A percentile compares a stretch with the other conserved stretches of the same genome.
Conservation (phyloP, 805 yeast genomes). For the Tetrapisispora taiwanensis region DNA sequence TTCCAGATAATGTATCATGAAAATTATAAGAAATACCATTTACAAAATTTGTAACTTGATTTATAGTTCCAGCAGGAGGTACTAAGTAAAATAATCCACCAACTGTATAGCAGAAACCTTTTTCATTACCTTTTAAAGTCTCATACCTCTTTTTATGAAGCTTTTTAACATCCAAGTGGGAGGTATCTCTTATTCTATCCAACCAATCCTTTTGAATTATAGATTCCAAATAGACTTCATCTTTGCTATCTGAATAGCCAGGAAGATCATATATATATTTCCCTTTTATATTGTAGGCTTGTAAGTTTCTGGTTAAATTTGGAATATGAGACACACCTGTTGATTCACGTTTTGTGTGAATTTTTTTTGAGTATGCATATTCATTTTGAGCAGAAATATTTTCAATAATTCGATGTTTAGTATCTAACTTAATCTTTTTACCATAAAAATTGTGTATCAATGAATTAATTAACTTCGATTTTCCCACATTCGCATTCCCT, state of each 20-base stretch:
- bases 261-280: conserved; percentile 32
- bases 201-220: conserved; percentile 23
- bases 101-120: conserved; percentile 37
- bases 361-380: background rate
- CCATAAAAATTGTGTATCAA: conserved; percentile 29
- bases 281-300: conserved; percentile 31
- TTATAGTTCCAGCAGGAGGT: conserved; percentile 43
- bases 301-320: conserved; percentile 54
- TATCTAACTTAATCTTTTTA: conserved; percentile 8
- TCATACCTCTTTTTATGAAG: conserved; percentile 23
- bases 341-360: conserved; percentile 10
- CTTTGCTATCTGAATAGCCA: conserved; percentile 26
- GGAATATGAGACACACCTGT: conserved; percentile 44
- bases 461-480: conserved; percentile 48
- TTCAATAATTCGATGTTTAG: conserved; percentile 3
- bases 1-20: conserved; percentile 27
- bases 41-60: conserved; percentile 39
- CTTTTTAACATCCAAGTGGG: conserved; percentile 23
- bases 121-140: conserved; percentile 31
- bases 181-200: conserved; percentile 27
- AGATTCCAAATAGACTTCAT: conserved; percentile 19
- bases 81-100: conserved; percentile 55
- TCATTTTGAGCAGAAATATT: background rate
- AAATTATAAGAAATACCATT: conserved; percentile 32
- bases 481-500: conserved; percentile 65